Conservation (phyloP, 164 flowering plant species). For the Saururus chinensis region DNA sequence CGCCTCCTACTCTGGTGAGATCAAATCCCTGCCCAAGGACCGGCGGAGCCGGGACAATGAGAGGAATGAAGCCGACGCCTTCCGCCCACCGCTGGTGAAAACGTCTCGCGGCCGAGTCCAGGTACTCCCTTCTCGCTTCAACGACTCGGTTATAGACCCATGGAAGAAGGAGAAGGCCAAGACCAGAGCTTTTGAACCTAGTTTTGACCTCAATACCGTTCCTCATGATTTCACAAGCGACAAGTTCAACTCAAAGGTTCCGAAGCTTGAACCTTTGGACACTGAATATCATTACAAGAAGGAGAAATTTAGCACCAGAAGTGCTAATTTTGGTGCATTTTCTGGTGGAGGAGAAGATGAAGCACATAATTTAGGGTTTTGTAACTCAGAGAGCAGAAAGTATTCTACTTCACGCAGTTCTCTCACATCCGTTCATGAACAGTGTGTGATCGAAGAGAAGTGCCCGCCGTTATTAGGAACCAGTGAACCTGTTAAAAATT, state of each 20-base stretch:
- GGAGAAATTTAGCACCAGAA: slow-evolving; percentile 17
- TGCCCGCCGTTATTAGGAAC: slow-evolving; percentile 9
- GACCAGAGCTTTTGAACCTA: slow-evolving; percentile 14
- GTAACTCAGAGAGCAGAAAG: slow-evolving; percentile 21
- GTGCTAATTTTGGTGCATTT: slow-evolving; percentile 16
- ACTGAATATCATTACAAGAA: slow-evolving; percentile 11
- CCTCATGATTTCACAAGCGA: slow-evolving; percentile 12
- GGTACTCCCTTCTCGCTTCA: slow-evolving; percentile 47
- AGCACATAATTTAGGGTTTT: not conserved
- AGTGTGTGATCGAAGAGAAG: slow-evolving; percentile 19
- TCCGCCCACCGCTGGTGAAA: slow-evolving; percentile 27
- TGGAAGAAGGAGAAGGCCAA: slow-evolving; percentile 31
- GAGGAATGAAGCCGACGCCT: slow-evolving; percentile 7
- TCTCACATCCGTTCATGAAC: slow-evolving; percentile 30
- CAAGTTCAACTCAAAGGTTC: slow-evolving; percentile 18
- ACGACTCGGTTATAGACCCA: slow-evolving; percentile 34
- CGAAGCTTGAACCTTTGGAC: slow-evolving; percentile 10
- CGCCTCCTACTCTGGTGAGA: slow-evolving; percentile 18
- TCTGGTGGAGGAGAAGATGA: slow-evolving; percentile 21
- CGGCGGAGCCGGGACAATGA: not conserved
- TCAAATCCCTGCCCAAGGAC: slow-evolving; percentile 14
- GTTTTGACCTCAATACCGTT: slow-evolving; percentile 17
- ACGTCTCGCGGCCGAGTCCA: slow-evolving; percentile 45
- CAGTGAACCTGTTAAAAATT: slow-evolving; percentile 5
- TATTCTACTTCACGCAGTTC: slow-evolving; percentile 36